A percentile compares a stretch with the other conserved stretches of the same genome.
phyloP scores from a whole-genome alignment of 495 filamentous ascomycete species.

The Penicillium cataractarum region DNA sequence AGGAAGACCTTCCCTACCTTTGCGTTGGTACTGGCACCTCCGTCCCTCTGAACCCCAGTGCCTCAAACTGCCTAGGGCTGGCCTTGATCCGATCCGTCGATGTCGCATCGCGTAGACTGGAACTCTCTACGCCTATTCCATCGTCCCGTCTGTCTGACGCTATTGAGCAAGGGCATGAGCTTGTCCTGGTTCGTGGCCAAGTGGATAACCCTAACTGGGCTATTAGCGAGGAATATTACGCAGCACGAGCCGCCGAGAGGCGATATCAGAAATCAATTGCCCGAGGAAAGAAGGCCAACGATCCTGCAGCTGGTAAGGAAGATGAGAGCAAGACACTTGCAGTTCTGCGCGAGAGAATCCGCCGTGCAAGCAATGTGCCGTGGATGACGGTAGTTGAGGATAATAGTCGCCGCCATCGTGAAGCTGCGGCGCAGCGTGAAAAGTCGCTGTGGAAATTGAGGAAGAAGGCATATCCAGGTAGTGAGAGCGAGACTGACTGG shows the following conservation, averaged over 20 bases:
- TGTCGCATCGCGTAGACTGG: constrained; percentile 37
- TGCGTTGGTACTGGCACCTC: constrained; percentile 42
- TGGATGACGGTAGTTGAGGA: constrained; percentile 53
- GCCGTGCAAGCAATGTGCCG: constrained; percentile 47
- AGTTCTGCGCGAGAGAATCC: constrained; percentile 38
- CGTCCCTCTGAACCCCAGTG: constrained; percentile 45
- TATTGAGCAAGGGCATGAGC: constrained; percentile 38
- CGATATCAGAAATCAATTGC: constrained; percentile 32
- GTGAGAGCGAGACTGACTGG: constrained; percentile 48
- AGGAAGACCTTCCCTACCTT: constrained; percentile 47
- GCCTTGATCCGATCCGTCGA: constrained; percentile 57
- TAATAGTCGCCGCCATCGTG: constrained; percentile 37
- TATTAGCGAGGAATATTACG: constrained; percentile 49
- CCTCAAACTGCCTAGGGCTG: constrained; percentile 52
- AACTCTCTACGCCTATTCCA: constrained; percentile 54
- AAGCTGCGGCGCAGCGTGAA: constrained; percentile 37
- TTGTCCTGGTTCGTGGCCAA: constrained; percentile 57
- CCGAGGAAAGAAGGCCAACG: constrained; percentile 29
- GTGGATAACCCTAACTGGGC: constrained; percentile 58
- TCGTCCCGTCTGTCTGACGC: constrained; percentile 32
- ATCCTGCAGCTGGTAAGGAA: constrained; percentile 15
- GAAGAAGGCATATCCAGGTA: constrained; percentile 49
- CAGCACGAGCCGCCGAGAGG: constrained; percentile 43
- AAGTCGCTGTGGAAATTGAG: constrained; percentile 49
- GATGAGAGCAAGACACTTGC: constrained; percentile 29